Conservation (phyloP, 805 yeast genomes). For the Jamesozyma jinghongensis region DNA sequence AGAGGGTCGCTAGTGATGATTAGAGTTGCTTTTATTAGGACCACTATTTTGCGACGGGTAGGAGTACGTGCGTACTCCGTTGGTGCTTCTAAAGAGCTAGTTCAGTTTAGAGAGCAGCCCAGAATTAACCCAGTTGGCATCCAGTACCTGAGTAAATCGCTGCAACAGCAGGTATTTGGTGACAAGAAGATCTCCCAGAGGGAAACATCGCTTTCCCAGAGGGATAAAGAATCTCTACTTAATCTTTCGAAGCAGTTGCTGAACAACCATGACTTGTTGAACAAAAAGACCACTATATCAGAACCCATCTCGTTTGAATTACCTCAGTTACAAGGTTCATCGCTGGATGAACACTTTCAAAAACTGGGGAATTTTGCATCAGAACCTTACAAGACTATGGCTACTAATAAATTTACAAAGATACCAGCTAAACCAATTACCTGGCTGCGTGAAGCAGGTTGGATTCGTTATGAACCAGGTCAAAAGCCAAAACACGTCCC, state of each 20-base stretch:
- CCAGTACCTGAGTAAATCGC: constrained; percentile 54
- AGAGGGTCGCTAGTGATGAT: too few relatives aligned
- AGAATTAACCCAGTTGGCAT: constrained; percentile 71
- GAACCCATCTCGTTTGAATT: constrained; percentile 52
- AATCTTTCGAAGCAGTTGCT: constrained; percentile 55
- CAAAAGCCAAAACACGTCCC: constrained; percentile 47
- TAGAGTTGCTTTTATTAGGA: too few relatives aligned
- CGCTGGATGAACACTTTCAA: constrained; percentile 79
- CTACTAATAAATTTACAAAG: constrained; percentile 38
- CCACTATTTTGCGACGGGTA: too few relatives aligned
- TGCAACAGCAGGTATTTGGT: constrained; percentile 53
- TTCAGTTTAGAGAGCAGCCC: constrained; percentile 33
- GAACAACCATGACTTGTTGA: constrained; percentile 53
- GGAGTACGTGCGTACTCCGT: too few relatives aligned
- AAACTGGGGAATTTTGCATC: constrained; percentile 52
- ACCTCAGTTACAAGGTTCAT: constrained; percentile 65
- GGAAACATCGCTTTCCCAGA: constrained; percentile 9
- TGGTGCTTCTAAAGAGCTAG: too few relatives aligned
- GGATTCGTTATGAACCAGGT: constrained; percentile 64
- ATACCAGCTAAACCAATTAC: constrained; percentile 35
- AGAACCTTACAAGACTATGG: constrained; percentile 46
- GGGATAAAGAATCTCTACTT: constrained; percentile 31
- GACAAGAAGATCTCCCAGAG: constrained; percentile 20
- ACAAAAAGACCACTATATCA: constrained; percentile 56
- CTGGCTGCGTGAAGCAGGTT: constrained; percentile 64